Evolutionary conservation across 768 basidiomycete species (phyloP).

Genomic region (Suillus clintonianus): DNA sequence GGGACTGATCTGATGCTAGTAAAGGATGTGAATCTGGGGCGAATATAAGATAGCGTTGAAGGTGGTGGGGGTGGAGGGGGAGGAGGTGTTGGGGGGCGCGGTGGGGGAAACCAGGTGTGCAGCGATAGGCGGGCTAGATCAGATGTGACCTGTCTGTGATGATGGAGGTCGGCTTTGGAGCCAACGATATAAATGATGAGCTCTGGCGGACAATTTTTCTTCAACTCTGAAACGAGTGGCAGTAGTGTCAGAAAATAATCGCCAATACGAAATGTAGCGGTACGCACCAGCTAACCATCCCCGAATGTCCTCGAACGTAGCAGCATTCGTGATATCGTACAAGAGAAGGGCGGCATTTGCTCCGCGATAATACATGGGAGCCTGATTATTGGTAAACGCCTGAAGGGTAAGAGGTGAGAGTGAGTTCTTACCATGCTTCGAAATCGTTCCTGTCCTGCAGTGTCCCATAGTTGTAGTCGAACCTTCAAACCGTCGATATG

Average conservation of each 20-base stretch:
- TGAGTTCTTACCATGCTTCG: slow-evolving; percentile 72
- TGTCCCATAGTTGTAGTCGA: slow-evolving; percentile 88
- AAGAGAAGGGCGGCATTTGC: slow-evolving; percentile 92
- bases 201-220: slow-evolving; percentile 86
- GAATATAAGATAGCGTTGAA: slow-evolving; percentile 38
- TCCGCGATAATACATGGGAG: slow-evolving; percentile 96
- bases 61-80: slow-evolving; percentile 60
- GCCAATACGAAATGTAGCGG: not conserved
- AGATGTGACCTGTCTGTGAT: slow-evolving; percentile 73
- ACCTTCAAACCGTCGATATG: slow-evolving; percentile 84
- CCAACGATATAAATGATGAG: slow-evolving; percentile 95
- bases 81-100: slow-evolving; percentile 65
- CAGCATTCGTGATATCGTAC: slow-evolving; percentile 92
- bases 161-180: slow-evolving; percentile 81
- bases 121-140: slow-evolving; percentile 84
- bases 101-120: slow-evolving; percentile 87
- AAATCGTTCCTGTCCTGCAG: slow-evolving; percentile 92
- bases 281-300: slow-evolving; percentile 85
- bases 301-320: slow-evolving; percentile 87
- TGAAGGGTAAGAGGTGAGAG: slow-evolving; percentile 4
- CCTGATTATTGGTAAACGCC: slow-evolving; percentile 45
- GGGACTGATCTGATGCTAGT: slow-evolving; percentile 67
- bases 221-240: slow-evolving; percentile 60
- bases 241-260: not conserved
- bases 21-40: slow-evolving; percentile 36